Percentiles rank a stretch among this genome's conserved stretches.
These are phyloP conservation scores for Geotrichum carabidarum DNA, from an alignment of 1,139 yeast genomes.

Conservation along the genomic window DNA sequence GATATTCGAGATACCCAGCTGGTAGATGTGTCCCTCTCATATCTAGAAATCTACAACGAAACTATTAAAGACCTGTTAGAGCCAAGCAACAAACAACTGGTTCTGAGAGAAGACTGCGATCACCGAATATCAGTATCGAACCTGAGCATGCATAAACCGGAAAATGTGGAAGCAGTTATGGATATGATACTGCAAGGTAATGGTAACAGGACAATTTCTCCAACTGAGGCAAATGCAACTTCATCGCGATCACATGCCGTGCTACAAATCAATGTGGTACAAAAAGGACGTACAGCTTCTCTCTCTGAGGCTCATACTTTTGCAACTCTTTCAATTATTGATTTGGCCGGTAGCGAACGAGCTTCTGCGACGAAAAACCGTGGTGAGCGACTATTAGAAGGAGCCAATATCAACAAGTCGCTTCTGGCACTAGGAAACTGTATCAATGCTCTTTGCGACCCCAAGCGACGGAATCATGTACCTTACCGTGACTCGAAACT, in stretches of 20 bases:
- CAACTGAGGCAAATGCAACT: slow-evolving; percentile 86
- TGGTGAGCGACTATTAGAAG: slow-evolving; percentile 76
- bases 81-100: slow-evolving; percentile 48
- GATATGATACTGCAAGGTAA: slow-evolving; percentile 71
- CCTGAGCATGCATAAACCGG: slow-evolving; percentile 59
- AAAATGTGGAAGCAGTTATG: slow-evolving; percentile 68
- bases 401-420: slow-evolving; percentile 88
- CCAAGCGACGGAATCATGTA: slow-evolving; percentile 61
- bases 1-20: slow-evolving; percentile 49
- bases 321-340: slow-evolving; percentile 81
- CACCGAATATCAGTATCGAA: slow-evolving; percentile 70
- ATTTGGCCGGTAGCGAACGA: slow-evolving; percentile 90
- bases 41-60: slow-evolving; percentile 86
- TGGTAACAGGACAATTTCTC: slow-evolving; percentile 69
- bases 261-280: slow-evolving; percentile 69
- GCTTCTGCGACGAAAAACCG: slow-evolving; percentile 84
- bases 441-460: slow-evolving; percentile 83
- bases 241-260: slow-evolving; percentile 94
- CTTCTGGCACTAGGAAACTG: slow-evolving; percentile 87
- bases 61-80: slow-evolving; percentile 71
- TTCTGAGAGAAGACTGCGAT: slow-evolving; percentile 67
- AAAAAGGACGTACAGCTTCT: slow-evolving; percentile 57
- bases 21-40: slow-evolving; percentile 63
- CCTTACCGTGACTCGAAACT: slow-evolving; percentile 89
- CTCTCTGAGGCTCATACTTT: slow-evolving; percentile 62